phyloP scores from a whole-genome alignment of 202 grass and related monocot genomes.

The Carex sylvatica region DNA sequence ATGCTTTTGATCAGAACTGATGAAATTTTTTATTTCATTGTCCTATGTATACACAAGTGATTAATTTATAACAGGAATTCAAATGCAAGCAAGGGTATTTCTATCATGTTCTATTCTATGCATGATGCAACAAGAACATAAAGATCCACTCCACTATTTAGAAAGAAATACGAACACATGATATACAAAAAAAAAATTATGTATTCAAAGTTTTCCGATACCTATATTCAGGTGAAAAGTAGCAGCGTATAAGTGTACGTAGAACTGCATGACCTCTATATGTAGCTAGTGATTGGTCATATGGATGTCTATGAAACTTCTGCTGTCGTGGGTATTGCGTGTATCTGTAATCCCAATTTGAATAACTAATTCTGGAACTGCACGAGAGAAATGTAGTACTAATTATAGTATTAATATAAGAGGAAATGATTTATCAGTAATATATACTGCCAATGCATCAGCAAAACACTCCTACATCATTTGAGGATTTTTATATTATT shows the following conservation, averaged over 20 bases:
- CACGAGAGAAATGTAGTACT: background rate
- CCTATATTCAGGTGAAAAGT: conserved; percentile 77
- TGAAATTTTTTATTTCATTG: background rate
- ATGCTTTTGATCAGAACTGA: background rate
- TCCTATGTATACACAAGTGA: background rate
- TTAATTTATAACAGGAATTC: background rate
- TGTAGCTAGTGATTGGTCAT: conserved; percentile 78
- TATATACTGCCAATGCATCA: background rate
- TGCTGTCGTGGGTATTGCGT: conserved; percentile 50
- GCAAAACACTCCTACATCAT: background rate
- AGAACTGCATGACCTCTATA: conserved; percentile 80
- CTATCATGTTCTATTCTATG: background rate
- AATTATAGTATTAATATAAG: conserved; percentile 11
- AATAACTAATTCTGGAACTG: conserved; percentile 36
- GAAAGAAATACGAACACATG: background rate
- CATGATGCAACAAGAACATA: background rate
- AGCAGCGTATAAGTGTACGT: conserved; percentile 80
- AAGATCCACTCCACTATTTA: background rate
- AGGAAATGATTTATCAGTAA: conserved; percentile 9
- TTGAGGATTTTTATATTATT: background rate
- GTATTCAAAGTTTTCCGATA: conserved; percentile 18
- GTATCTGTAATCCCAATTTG: conserved; percentile 69
- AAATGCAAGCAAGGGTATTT: background rate
- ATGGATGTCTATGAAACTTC: conserved; percentile 59
- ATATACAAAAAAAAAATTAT: background rate